phyloP scores from a whole-genome alignment of 108 stramenopile species.

The Mayamaea pseudoterrestris region DNA sequence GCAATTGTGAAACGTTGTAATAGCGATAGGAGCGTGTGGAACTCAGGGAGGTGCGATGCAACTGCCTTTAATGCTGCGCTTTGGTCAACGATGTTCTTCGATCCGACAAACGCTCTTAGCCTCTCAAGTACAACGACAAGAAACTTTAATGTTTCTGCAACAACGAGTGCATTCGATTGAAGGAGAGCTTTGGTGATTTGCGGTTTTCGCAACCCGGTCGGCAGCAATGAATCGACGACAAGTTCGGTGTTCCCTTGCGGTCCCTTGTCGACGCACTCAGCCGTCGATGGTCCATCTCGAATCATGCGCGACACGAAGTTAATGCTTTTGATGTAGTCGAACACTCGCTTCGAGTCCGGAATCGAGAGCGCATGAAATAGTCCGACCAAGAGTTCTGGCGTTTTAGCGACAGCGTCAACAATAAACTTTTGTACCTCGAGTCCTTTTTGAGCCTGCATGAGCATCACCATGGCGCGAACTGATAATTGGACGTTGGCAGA shows the following conservation, averaged over 20 bases:
- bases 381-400: slow-evolving; percentile 34
- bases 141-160: slow-evolving; percentile 35
- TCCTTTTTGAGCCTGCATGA: neutral
- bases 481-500: too few relatives aligned
- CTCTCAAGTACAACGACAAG: slow-evolving; percentile 32
- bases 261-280: neutral
- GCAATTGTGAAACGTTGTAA: too few relatives aligned
- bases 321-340: slow-evolving; percentile 31
- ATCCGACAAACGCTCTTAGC: too few relatives aligned
- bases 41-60: too few relatives aligned
- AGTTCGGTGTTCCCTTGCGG: neutral
- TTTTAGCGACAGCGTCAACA: slow-evolving; percentile 18
- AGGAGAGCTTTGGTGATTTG: slow-evolving; percentile 43
- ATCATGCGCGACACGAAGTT: slow-evolving; percentile 36
- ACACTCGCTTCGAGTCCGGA: slow-evolving; percentile 43
- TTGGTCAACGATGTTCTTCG: too few relatives aligned
- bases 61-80: too few relatives aligned
- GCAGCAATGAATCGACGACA: slow-evolving; percentile 21
- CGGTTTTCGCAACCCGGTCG: slow-evolving; percentile 29
- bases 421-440: slow-evolving; percentile 16
- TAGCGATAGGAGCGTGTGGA: too few relatives aligned
- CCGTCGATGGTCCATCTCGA: slow-evolving; percentile 25
- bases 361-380: slow-evolving; percentile 35
- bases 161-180: slow-evolving; percentile 30
- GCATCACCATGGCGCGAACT: neutral